Base-by-base conservation (phyloP, 495 filamentous ascomycete genomes). In the Arthonia radiata region DNA sequence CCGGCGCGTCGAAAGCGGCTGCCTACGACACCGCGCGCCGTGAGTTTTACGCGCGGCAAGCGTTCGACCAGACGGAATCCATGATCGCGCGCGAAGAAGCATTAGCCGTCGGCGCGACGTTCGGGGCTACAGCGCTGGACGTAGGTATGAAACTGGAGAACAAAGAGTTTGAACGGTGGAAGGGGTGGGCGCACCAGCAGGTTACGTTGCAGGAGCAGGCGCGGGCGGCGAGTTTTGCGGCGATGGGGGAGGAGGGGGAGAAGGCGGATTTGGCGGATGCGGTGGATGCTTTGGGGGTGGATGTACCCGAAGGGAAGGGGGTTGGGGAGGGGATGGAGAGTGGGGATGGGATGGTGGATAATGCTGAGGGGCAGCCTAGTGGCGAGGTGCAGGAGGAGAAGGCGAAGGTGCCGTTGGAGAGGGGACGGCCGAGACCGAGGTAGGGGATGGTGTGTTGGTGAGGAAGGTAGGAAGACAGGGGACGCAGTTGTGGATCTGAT, bases 61-160 rank as follows among this genome's bases (percentile, higher is more conserved):
- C 91, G 31, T 50, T 66, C 35, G 68, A 89, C 40, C 81, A 93
- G 29, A 64, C 86, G 24, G 67, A 86, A 49, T 64, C 67, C 31
- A 64, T 81, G 37, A 66, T 94, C 37, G 79, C 81, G 1, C 59
- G 61, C 13, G 86, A 97, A 50, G 86, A 97, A 50, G 86, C 86
- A 6, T 53, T 73, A 35, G 62, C 68, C 34, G 70, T 68, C 6
- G 86, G 86, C 25, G 86, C 79, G 30, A 69, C 68, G 44, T 97
- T 94, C 37, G 79, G 78, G 39, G 72, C 70, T 43, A 53, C 63
- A 11, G 49, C 56, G 31, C 34, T 80, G 23, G 67, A 89, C 24
- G 53, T 86, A 29, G 69, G 79, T 39, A 75, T 86, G 64, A 53
- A 74, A 30, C 49, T 89, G 32, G 86, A 97, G 51, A 68, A 81